These are phyloP conservation scores for Lenwebbia sp. DNA, from an alignment of 345 rosid genomes.

Conservation along the genomic window DNA sequence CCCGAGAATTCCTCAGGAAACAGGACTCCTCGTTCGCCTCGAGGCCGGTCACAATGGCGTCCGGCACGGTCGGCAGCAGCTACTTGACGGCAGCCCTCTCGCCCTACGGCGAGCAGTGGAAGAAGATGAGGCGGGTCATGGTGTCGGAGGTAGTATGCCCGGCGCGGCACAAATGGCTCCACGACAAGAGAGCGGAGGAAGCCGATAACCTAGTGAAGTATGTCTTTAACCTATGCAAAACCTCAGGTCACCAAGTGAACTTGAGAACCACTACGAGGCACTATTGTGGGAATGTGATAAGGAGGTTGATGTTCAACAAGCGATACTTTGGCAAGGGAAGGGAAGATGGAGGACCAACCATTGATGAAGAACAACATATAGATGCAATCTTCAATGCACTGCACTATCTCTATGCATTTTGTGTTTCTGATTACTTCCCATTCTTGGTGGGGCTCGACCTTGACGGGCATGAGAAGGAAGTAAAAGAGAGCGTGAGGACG, in stretches of 20 bases:
- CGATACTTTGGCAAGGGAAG: conserved; percentile 11
- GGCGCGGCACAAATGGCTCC: conserved; percentile 16
- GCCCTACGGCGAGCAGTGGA: conserved; percentile 26
- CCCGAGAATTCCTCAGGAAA: conserved; percentile 27
- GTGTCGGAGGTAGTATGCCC: conserved; percentile 12
- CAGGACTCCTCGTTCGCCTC: conserved; percentile 22
- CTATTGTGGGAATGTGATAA: conserved; percentile 8
- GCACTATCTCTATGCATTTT: conserved; percentile 4
- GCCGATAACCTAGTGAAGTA: conserved; percentile 34
- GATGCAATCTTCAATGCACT: conserved; percentile 10
- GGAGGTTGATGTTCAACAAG: conserved; percentile 16
- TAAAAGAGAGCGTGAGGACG: neutral
- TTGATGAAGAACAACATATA: conserved; percentile 9
- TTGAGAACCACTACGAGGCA: neutral
- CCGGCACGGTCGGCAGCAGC: conserved; percentile 2
- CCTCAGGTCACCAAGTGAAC: neutral
- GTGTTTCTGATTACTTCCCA: conserved; percentile 9
- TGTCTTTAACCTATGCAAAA: conserved; percentile 15
- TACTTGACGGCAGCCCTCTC: conserved; percentile 8
- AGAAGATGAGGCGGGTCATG: conserved; percentile 34
- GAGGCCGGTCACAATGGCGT: conserved; percentile 12
- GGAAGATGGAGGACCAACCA: conserved; percentile 12
- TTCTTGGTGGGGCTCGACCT: conserved; percentile 8
- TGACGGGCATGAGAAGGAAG: conserved; percentile 6
- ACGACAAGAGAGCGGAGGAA: conserved; percentile 22